These are phyloP conservation scores for Aureobasidium sp. DNA, from an alignment of 2,329 filamentous ascomycete species.

Conservation along the genomic window DNA sequence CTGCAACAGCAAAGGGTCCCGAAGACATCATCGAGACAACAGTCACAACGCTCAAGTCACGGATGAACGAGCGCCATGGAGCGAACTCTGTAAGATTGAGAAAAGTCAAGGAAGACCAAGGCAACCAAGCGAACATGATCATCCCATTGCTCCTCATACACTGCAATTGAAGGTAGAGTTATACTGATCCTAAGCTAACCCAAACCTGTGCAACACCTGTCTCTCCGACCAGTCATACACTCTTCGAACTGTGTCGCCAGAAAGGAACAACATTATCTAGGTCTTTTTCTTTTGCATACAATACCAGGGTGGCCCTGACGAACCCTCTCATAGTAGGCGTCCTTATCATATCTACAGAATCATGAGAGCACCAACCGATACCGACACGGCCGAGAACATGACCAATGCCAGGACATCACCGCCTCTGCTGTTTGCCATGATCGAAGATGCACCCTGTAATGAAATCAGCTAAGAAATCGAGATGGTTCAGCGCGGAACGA, in stretches of 20 bases:
- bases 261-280: neutral
- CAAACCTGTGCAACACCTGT: neutral
- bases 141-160: neutral
- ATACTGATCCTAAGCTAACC: no score
- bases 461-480: neutral
- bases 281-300: neutral
- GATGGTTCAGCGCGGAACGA: no score
- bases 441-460: constrained; percentile 3
- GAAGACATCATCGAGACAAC: neutral
- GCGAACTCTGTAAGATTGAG: neutral
- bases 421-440: neutral
- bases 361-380: constrained; percentile 4
- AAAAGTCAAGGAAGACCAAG: neutral
- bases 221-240: neutral
- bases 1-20: neutral
- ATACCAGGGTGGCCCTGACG: neutral
- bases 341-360: neutral
- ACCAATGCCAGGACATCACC: neutral
- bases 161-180: neutral
- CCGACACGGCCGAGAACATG: constrained; percentile 6
- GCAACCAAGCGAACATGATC: neutral
- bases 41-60: neutral
- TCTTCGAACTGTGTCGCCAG: neutral
- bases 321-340: neutral
- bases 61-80: neutral